A percentile compares a stretch with the other conserved stretches of the same genome.
Conservation (phyloP, 768 basidiomycete genomes). For the Boletus tylopilopsis region DNA sequence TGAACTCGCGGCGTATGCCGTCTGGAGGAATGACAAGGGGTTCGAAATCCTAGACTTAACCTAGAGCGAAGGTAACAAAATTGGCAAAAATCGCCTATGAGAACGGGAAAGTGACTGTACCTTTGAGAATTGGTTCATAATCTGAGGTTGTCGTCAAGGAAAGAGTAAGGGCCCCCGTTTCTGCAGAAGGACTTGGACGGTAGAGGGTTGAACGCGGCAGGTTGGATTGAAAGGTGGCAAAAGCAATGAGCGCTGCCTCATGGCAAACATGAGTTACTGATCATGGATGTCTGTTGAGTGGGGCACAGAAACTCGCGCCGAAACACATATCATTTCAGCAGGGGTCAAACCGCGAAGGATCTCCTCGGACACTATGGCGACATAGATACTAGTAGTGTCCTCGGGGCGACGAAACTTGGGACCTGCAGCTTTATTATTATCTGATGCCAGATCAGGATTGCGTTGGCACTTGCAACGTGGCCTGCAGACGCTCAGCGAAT, state of each 20-base stretch:
- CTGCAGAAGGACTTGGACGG: conserved; percentile 4
- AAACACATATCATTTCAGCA: not conserved
- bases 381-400: not conserved
- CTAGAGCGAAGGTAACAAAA: conserved; percentile 9
- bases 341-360: conserved; percentile 1
- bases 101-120: conserved; percentile 6
- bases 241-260: conserved; percentile 16
- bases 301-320: not conserved
- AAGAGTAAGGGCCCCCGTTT: not conserved
- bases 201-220: conserved; percentile 3
- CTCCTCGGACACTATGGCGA: conserved; percentile 13
- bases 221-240: conserved; percentile 3
- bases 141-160: conserved; percentile 10
- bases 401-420: not conserved
- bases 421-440: conserved; percentile 1
- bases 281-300: conserved; percentile 6
- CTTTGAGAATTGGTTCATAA: conserved; percentile 3
- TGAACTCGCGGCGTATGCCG: not conserved
- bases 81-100: not conserved
- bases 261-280: conserved; percentile 13
- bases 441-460: conserved; percentile 1
- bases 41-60: not conserved
- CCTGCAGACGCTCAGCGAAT: conserved; percentile 1
- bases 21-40: not conserved
- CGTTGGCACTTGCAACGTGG: conserved; percentile 14